phyloP scores from a whole-genome alignment of 148 eudicot genomes.

The Vaccinium vitisidaea region DNA sequence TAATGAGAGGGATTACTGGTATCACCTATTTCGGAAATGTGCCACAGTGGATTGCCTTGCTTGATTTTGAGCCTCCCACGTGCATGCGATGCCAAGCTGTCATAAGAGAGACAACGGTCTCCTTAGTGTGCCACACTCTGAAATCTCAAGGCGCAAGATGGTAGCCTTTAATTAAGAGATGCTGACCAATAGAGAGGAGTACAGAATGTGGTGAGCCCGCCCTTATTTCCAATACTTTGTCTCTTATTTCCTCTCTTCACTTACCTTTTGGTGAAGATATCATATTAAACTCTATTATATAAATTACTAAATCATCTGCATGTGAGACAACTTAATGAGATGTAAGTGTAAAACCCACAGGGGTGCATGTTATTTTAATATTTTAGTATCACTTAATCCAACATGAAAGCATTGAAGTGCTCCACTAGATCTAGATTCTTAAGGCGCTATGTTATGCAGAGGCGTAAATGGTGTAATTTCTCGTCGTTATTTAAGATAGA shows the following conservation, averaged over 20 bases:
- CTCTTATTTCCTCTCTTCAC: not conserved
- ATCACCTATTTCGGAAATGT: not conserved
- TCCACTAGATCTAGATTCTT: not conserved
- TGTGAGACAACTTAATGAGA: not conserved
- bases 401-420: not conserved
- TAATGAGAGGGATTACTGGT: not conserved
- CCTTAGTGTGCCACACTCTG: not conserved
- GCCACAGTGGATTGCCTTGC: not conserved
- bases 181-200: no score
- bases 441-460: not conserved
- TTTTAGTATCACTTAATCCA: not conserved
- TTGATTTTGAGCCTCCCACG: not conserved
- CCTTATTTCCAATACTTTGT: not conserved
- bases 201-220: not conserved
- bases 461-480: not conserved
- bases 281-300: not conserved
- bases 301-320: not conserved
- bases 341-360: not conserved
- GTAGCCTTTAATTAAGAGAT: no score
- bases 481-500: not conserved
- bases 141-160: not conserved
- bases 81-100: not conserved
- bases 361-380: not conserved
- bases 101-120: not conserved
- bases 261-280: not conserved